These are phyloP conservation scores for Petunia axillaris DNA, from an alignment of 257 asterid genomes.

Conservation along the genomic window DNA sequence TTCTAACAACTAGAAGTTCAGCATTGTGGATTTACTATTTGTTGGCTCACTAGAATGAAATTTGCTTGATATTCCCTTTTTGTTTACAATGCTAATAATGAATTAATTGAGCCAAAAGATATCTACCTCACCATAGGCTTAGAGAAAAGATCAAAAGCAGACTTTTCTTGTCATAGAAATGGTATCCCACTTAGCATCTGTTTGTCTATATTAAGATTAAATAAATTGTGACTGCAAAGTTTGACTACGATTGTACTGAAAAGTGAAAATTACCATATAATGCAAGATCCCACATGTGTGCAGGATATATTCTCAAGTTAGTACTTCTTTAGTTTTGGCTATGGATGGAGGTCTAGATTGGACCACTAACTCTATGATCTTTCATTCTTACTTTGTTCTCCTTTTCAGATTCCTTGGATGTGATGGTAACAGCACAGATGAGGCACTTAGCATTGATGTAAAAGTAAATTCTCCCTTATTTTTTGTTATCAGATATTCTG, in stretches of 20 bases:
- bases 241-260: background rate
- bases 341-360: no score
- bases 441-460: no score
- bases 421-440: no score
- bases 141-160: no score
- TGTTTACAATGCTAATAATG: background rate
- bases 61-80: background rate
- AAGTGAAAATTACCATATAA: conserved; percentile 19
- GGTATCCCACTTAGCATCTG: background rate
- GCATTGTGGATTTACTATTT: background rate
- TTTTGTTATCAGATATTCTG: no score
- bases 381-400: no score
- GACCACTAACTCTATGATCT: no score
- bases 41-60: background rate
- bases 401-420: no score
- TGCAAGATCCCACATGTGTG: conserved; percentile 21
- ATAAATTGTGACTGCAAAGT: background rate
- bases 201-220: background rate
- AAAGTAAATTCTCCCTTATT: no score
- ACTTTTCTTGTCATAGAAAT: background rate
- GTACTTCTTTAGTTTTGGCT: no score
- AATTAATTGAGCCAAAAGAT: no score
- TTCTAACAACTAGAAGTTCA: background rate
- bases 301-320: background rate
- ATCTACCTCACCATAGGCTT: no score